Conservation (phyloP, 345 rosid species). For the Eucalyptus virginea region DNA sequence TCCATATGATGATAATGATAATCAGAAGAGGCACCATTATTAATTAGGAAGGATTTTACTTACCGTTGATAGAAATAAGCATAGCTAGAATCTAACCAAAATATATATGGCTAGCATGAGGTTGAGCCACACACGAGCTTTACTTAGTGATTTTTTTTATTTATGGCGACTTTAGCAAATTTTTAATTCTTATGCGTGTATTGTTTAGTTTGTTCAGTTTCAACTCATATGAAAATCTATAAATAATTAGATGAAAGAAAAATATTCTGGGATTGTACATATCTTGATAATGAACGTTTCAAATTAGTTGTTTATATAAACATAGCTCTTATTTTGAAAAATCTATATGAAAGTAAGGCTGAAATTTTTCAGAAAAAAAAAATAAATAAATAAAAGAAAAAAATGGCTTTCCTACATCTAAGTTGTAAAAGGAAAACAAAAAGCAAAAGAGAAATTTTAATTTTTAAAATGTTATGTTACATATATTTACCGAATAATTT, state of each 20-base stretch:
- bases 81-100: background rate
- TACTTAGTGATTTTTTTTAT: too few species aligned
- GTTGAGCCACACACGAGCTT: too few species aligned
- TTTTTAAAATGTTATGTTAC: background rate
- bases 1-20: background rate
- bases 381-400: too few species aligned
- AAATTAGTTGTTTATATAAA: background rate
- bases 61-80: background rate
- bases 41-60: background rate
- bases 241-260: background rate
- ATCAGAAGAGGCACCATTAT: background rate
- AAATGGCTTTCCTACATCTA: background rate
- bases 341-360: background rate
- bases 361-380: background rate
- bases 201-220: background rate
- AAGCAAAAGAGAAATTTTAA: background rate
- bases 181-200: background rate
- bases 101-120: too few species aligned
- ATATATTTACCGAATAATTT: background rate
- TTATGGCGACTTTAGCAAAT: background rate
- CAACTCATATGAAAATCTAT: background rate
- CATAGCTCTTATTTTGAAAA: background rate
- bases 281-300: background rate
- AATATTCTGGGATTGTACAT: background rate
- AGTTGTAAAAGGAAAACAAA: background rate